Base-by-base conservation (phyloP, 768 basidiomycete genomes). In the Lentinula lateritia region DNA sequence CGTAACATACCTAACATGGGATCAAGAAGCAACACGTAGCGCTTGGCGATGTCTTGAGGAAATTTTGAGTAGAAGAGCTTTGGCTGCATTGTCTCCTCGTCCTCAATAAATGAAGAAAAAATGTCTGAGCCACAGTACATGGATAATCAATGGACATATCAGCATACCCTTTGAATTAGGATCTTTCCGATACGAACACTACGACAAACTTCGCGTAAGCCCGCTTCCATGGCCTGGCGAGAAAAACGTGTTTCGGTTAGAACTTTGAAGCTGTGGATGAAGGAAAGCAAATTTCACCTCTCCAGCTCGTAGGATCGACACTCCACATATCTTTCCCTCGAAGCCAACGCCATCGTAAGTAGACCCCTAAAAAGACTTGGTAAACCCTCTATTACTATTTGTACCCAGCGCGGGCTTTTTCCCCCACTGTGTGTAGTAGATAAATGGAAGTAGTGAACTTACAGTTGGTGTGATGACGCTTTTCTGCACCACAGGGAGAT, bases 151-250 rank as follows among this genome's bases (percentile, higher is more conserved):
- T 38, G 58, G 1, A 13, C 16, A 36, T 3, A 9, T 50, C 15
- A 28, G 69, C 83, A 64, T 73, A 93, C 94, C 71, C 96, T 76
- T 75, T 99, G 96, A 64, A 99, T 99, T 52, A 99, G 80, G 69
- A 99, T 98, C 79, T 99, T 99, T 52, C 96, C 96, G 62, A 99
- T 96, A 64, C 96, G 83, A 32, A 93, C 91, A 68, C 87, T 92
- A 66, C 96, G 83, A 76, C 95, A 98, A 42, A 98, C 96, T 73
- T 98, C 96, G 46, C 96, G 81, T 63, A 99, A 78, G 42, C 96
- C 97, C 12, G 92, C 93, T 75, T 99, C 96, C 96, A 99, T 99
- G 1, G 95, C 94, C 91, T 94, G 61, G 55, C 18, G 12, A 43
- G 12, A 43, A 28, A 10, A 48, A 45, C 45, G 46, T 38, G 52